phyloP scores from a whole-genome alignment of 257 asterid species.

The Plantago ovata region DNA sequence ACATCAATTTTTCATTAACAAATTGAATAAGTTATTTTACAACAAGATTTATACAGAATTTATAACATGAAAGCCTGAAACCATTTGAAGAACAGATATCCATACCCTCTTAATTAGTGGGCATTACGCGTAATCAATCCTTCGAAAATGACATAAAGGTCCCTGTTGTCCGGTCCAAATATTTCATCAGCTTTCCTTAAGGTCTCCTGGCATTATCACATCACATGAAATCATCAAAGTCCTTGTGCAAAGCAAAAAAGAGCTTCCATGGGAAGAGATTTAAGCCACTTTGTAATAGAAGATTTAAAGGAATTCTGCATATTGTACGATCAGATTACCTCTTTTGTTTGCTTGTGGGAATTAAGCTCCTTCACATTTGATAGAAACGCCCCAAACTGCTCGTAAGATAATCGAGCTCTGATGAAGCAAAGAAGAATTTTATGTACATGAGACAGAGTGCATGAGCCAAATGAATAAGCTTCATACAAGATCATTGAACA shows the following conservation, averaged over 20 bases:
- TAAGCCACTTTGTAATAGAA: too few relatives aligned
- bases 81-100: slow-evolving; percentile 1
- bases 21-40: slow-evolving; percentile 23
- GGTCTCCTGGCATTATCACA: slow-evolving; percentile 49
- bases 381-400: slow-evolving; percentile 90
- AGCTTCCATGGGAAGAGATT: too few relatives aligned
- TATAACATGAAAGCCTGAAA: not conserved
- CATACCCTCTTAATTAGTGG: slow-evolving; percentile 32
- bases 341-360: slow-evolving; percentile 90
- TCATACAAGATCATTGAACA: not conserved
- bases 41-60: slow-evolving; percentile 23
- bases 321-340: slow-evolving; percentile 38
- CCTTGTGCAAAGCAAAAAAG: too few relatives aligned
- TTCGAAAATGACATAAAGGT: slow-evolving; percentile 74
- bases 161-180: slow-evolving; percentile 86
- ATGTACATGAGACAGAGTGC: not conserved
- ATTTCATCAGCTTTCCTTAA: slow-evolving; percentile 80
- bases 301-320: too few relatives aligned
- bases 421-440: slow-evolving; percentile 8
- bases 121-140: slow-evolving; percentile 72
- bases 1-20: slow-evolving; percentile 23
- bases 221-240: slow-evolving; percentile 12
- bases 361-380: slow-evolving; percentile 90
- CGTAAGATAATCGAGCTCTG: slow-evolving; percentile 80
- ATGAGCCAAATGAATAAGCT: slow-evolving; percentile 1